phyloP scores from a whole-genome alignment of 352 stramenopile species.

The Phytopythium delawarense region DNA sequence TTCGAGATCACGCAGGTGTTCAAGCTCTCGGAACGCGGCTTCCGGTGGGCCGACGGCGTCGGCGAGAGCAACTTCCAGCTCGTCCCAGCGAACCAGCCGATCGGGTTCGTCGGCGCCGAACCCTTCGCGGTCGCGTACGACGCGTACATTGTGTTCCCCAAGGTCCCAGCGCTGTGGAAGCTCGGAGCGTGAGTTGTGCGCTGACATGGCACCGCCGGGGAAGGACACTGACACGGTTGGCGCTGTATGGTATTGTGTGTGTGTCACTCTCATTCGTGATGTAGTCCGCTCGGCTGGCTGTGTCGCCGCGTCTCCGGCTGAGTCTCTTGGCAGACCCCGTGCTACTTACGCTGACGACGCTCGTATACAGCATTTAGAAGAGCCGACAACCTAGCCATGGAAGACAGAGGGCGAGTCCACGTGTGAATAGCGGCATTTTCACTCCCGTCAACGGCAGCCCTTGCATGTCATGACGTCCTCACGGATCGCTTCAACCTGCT shows the following conservation, averaged over 20 bases:
- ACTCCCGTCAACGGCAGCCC: neutral
- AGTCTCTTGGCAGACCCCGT: neutral
- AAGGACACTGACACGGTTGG: neutral
- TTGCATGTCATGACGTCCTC: neutral
- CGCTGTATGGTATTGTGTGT: constrained; percentile 1
- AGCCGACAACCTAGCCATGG: too few relatives aligned
- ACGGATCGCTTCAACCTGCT: neutral
- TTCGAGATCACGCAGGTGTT: constrained; percentile 67
- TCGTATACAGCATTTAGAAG: neutral
- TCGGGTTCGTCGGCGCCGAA: constrained; percentile 43
- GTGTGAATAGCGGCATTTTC: too few relatives aligned
- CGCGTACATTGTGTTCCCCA: constrained; percentile 64
- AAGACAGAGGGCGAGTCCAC: neutral
- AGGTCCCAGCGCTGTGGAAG: constrained; percentile 55
- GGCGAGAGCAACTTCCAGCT: constrained; percentile 58
- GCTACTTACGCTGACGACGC: neutral
- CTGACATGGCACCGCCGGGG: neutral
- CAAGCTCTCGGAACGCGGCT: constrained; percentile 48
- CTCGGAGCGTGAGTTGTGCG: constrained; percentile 36
- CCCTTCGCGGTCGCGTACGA: constrained; percentile 53
- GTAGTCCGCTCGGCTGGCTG: constrained; percentile 51
- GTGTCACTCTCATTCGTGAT: constrained; percentile 3
- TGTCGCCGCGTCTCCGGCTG: constrained; percentile 18
- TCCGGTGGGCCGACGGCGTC: constrained; percentile 52
- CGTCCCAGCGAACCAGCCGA: constrained; percentile 29